phyloP scores from a whole-genome alignment of 176 grass and related monocot species.

The Stipa capillata region DNA sequence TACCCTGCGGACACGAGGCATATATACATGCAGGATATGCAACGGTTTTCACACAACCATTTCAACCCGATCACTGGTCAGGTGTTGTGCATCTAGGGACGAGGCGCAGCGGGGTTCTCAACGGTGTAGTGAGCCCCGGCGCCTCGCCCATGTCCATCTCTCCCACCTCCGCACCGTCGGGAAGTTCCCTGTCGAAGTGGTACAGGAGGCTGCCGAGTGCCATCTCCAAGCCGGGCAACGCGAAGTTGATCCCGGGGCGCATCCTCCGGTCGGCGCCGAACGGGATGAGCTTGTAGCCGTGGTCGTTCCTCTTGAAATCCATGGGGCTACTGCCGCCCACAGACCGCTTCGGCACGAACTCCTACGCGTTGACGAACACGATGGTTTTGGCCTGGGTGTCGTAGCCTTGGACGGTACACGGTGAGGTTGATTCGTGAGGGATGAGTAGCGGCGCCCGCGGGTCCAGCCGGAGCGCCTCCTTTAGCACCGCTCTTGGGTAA shows the following conservation, averaged over 20 bases:
- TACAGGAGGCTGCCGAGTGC: slow-evolving; percentile 36
- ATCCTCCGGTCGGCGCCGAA: slow-evolving; percentile 56
- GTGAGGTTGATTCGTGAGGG: slow-evolving; percentile 30
- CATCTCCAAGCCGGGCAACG: slow-evolving; percentile 35
- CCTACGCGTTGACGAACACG: slow-evolving; percentile 55
- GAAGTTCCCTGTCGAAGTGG: slow-evolving; percentile 51
- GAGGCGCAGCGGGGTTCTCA: slow-evolving; percentile 29
- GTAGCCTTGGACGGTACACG: slow-evolving; percentile 31
- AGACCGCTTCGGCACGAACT: slow-evolving; percentile 55
- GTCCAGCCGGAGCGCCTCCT: slow-evolving; percentile 56
- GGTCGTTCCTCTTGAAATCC: slow-evolving; percentile 44
- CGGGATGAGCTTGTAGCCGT: slow-evolving; percentile 37
- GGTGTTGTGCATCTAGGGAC: slow-evolving; percentile 6
- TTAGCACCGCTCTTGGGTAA: slow-evolving; percentile 44
- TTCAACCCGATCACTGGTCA: no score
- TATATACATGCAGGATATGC: no score
- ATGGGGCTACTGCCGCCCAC: background rate
- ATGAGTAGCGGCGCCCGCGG: slow-evolving; percentile 39
- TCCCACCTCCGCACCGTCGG: slow-evolving; percentile 46
- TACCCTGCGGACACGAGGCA: no score
- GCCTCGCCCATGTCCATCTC: slow-evolving; percentile 38
- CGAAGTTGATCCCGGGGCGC: slow-evolving; percentile 51
- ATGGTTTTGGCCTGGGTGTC: slow-evolving; percentile 30
- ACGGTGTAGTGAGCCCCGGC: slow-evolving; percentile 33
- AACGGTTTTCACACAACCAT: no score